Base-by-base conservation (phyloP, 768 basidiomycete species). In the Tricholoma sp. region DNA sequence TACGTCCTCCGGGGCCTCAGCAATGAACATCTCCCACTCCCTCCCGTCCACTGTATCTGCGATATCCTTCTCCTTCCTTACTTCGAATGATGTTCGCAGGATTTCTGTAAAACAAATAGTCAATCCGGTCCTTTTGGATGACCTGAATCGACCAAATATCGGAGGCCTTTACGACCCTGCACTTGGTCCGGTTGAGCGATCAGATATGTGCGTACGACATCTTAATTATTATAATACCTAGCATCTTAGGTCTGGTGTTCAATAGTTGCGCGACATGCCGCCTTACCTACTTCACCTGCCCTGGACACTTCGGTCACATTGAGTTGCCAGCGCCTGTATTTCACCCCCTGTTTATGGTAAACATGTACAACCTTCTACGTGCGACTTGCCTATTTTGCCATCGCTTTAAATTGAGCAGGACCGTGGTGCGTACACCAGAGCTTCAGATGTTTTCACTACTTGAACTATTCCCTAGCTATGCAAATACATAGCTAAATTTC, bases 51-150 rank as follows among this genome's bases (percentile, higher is more conserved):
- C 86, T 29, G 86, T 95, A 60, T 74, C 85, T 55, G 88, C 89
- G 60, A 74, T 98, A 58, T 93, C 94, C 8, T 99, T 99, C 72
- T 94, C 94, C 0, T 96, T 94, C 71, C 84, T 99, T 52, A 84
- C 89, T 14, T 77, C 91, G 12, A 81, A 89, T 63, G 95, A 99
- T 71, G 81, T 98, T 67, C 84, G 89, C 46, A 84, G 89, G 57
- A 93, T 98, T 67, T 96, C 94, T n/a, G 96, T 98, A 67, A 95
- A 97, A 75, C 93, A 97, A 76, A 89, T 98, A 61, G 82, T 93
- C 54, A 98, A 98, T 70, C 90, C 94, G 2, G 80, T 89, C 58
- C 83, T 99, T 41, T 82, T 98, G 61, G 94, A 99, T 75, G 93
- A 96, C 70, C 76, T 98, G 35, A 94, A 95, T 70, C 77, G 90